These are phyloP conservation scores for Plantago coronopus DNA, from an alignment of 305 asterid species.

Conservation along the genomic window DNA sequence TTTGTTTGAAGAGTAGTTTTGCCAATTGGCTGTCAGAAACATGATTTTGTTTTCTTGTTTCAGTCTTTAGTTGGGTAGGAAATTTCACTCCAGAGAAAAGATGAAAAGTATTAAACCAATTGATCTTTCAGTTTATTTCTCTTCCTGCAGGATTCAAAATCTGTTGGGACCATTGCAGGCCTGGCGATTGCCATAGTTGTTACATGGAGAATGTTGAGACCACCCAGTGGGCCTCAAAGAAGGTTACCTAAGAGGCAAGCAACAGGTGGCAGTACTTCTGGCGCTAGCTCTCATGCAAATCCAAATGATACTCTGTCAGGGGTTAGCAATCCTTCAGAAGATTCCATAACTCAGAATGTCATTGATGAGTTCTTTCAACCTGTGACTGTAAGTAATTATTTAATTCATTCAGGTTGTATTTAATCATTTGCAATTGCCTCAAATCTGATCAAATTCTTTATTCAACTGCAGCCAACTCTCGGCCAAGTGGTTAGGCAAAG, in stretches of 20 bases:
- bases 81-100: neutral
- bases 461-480: constrained; percentile 75
- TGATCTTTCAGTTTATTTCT: constrained; percentile 3
- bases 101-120: constrained; percentile 1
- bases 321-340: constrained; percentile 49
- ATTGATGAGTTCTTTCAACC: constrained; percentile 86
- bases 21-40: neutral
- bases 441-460: constrained; percentile 10
- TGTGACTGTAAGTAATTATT: constrained; percentile 42
- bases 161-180: constrained; percentile 81
- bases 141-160: constrained; percentile 62
- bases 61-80: constrained; percentile 7
- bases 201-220: constrained; percentile 73
- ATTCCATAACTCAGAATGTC: constrained; percentile 68
- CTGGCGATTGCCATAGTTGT: constrained; percentile 78
- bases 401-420: constrained; percentile 1
- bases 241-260: constrained; percentile 68
- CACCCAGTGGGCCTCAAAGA: constrained; percentile 61
- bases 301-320: constrained; percentile 36
- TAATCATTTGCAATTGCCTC: constrained; percentile 12
- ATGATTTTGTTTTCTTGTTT: neutral
- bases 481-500: constrained; percentile 81
- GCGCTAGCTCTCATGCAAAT: constrained; percentile 35
- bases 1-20: neutral
- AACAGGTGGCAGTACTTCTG: constrained; percentile 48